phyloP scores from a whole-genome alignment of 1,139 yeast genomes.

The Hyphopichia pseudoburtonii region DNA sequence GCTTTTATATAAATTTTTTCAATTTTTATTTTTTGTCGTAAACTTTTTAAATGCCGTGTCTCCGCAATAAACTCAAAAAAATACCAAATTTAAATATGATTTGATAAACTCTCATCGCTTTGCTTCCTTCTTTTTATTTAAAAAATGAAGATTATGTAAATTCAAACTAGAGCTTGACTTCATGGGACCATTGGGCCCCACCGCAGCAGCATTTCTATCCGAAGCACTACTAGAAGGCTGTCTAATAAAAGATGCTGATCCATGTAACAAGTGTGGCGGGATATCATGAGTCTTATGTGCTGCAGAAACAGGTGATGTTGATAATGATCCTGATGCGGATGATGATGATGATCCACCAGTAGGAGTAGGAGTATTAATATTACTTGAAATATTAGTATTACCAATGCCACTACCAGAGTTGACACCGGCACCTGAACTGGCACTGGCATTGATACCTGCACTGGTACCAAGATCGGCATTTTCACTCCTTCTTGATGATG shows the following conservation, averaged over 20 bases:
- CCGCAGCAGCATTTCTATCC: slow-evolving; percentile 27
- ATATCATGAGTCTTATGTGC: slow-evolving; percentile 10
- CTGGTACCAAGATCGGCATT: no score
- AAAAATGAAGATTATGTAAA: slow-evolving; percentile 28
- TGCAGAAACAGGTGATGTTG: slow-evolving; percentile 6
- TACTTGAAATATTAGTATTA: slow-evolving; percentile 2
- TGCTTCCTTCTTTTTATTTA: slow-evolving; percentile 26
- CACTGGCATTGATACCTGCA: no score
- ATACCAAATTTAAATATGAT: no score
- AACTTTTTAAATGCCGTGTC: no score
- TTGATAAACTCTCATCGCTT: no score
- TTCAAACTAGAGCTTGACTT: slow-evolving; percentile 21
- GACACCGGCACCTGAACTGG: no score
- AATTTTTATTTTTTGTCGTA: no score
- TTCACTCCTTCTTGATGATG: slow-evolving; percentile 11
- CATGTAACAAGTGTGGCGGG: slow-evolving; percentile 8
- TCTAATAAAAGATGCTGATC: slow-evolving; percentile 9
- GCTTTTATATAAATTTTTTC: no score
- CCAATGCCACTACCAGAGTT: slow-evolving; percentile 3
- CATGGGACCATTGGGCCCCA: slow-evolving; percentile 14
- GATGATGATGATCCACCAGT: slow-evolving; percentile 1
- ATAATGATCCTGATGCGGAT: slow-evolving; percentile 3
- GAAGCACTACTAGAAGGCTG: slow-evolving; percentile 35
- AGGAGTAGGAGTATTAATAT: slow-evolving; percentile 2
- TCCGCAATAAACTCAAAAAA: no score